Base-by-base conservation (phyloP, 345 rosid species). In the Citrus cavaleriei region DNA sequence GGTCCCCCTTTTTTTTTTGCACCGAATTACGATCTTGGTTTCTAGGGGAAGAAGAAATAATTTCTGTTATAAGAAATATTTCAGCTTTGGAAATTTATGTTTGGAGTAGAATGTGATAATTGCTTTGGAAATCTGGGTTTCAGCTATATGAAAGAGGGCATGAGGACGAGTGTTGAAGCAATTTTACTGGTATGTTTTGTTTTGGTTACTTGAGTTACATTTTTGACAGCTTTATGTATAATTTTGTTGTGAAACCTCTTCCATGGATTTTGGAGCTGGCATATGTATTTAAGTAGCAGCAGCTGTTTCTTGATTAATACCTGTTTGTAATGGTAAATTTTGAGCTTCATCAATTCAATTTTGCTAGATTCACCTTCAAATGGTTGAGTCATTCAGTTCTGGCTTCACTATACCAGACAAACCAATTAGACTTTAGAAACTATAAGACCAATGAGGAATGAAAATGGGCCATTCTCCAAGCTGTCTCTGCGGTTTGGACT, bases 121-220 rank as follows among this genome's bases (percentile, higher is more conserved):
- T 79, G 34, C 30, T 79, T 68, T 59, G 77, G 1, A 35, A 57
- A 79, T 75, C 34, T 63, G 70, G 66, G 37, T 79, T 82, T 77
- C 89, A 95, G 99, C 79, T 97, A 95, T 74, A 91, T 89, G 97
- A 93, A 96, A 78, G 99, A 96, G 72, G 99, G 99, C 54, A 93
- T 96, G 99, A 89, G 98, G 85, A 91, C 97, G 6, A 94, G 98
- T 30, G 98, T 96, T 13, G 98, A 94, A 76, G 99, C 93, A 61
- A 92, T 96, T 87, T 85, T 96, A 67, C 91, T 92, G 98, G 99
- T 94, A 85, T 66, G 87, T 80, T 69, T 42, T n/a, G n/a, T 63
- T 30, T 34, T n/a, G 38, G 28, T n/a, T 59, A 46, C 13, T 57
- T 24, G 24, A 73, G 74, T 35, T 78, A 21, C 34, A 37, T 18